Conservation (phyloP, 2,329 filamentous ascomycete species). For the Atkinsonella texensis region DNA sequence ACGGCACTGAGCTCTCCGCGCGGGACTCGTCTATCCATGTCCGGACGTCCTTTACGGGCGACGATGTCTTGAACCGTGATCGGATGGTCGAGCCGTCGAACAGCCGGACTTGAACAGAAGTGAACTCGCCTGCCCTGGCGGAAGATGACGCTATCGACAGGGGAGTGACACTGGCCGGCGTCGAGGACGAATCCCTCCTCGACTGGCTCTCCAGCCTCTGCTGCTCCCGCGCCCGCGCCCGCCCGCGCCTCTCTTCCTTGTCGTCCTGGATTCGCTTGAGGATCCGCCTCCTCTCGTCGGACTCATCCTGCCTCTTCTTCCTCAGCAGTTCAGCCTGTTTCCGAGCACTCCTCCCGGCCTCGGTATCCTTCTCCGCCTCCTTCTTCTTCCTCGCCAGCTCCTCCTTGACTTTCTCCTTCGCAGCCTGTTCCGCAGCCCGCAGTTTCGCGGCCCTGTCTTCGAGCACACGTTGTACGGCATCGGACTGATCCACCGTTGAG, state of each 20-base stretch:
- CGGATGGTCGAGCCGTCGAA: conserved; percentile 77
- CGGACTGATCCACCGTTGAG: conserved; percentile 17
- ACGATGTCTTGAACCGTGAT: conserved; percentile 52
- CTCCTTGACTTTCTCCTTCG: conserved; percentile 36
- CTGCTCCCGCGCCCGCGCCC: conserved; percentile 37
- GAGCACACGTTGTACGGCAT: conserved; percentile 27
- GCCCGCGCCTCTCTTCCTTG: conserved; percentile 52
- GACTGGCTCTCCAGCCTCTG: conserved; percentile 21
- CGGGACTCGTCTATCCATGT: conserved; percentile 61
- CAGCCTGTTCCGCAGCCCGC: conserved; percentile 28
- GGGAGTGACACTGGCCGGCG: conserved; percentile 17
- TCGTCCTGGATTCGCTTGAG: conserved; percentile 67
- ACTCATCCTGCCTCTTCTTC: conserved; percentile 52
- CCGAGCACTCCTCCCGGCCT: conserved; percentile 22
- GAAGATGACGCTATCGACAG: conserved; percentile 20
- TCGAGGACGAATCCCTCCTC: conserved; percentile 16
- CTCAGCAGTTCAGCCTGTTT: conserved; percentile 44
- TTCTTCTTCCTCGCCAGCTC: conserved; percentile 34
- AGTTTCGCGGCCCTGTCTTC: conserved; percentile 38
- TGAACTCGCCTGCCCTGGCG: conserved; percentile 17
- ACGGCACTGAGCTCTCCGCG: conserved; percentile 49
- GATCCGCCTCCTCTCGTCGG: conserved; percentile 58
- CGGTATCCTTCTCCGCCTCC: conserved; percentile 31
- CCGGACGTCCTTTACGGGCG: conserved; percentile 58
- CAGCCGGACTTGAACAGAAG: conserved; percentile 63